Evolutionary conservation across 495 filamentous ascomycete species (phyloP), one percentile per base, ranked within the genome.

Genomic region (Trichoderma gamsii): DNA sequence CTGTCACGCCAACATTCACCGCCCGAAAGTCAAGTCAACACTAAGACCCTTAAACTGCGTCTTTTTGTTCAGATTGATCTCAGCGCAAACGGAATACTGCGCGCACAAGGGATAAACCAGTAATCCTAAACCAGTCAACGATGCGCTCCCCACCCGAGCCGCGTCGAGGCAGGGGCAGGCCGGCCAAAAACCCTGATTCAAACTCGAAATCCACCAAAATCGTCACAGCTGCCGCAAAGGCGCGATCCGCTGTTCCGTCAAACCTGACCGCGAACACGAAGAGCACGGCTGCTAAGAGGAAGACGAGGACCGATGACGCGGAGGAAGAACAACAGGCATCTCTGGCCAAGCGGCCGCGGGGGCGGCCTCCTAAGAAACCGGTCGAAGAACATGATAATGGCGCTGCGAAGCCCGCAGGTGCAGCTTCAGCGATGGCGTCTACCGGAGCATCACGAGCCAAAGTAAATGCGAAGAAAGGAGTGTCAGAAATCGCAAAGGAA

Each of bases 151-250:
- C 80, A 68, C 85, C 84, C 38, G 86, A 87, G 72, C 83, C 86
- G 72, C 83, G 86, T 66, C 80, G 86, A 68, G 88, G 86, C 66
- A 81, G 86, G 69, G 83, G 85, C 61, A 78, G 85, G 69, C 84
- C 82, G 65, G 83, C 85, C 80, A 63, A 82, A 80, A 25, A 61
- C 8, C 56, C 27, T 32, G 56, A 61, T 70, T 77, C 74, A n/a
- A 72, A 77, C 66, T 69, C 76, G 16, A 80, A 76, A 67, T 70
- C 73, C 13, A 72, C 77, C 67, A 72, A 67, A 66, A 71, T 75
- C 21, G 70, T 75, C 27, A 76, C 76, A 65, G 74, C 79, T 51
- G 71, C 76, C 3, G 71, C 80, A 52, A 80, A 78, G 69, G 74
- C 81, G 63, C 81, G 76, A 71, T 64, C 78, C 38, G 59, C 76